phyloP scores from a whole-genome alignment of 176 grass and related monocot genomes.

The Dactylis glomerata region DNA sequence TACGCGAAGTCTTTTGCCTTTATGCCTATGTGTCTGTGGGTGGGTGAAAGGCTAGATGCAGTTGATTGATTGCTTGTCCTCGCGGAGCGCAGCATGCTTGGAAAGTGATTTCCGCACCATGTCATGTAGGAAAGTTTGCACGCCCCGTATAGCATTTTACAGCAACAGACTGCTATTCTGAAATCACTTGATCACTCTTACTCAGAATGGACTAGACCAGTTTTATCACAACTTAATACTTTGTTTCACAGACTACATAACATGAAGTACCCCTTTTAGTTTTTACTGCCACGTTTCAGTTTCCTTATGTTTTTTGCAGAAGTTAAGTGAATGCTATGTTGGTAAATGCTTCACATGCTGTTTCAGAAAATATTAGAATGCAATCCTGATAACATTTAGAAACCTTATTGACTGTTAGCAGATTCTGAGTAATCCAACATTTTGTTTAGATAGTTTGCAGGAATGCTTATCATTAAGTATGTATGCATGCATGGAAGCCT shows the following conservation, averaged over 20 bases:
- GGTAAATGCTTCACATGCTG: neutral
- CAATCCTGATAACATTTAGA: neutral
- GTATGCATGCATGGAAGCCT: conserved; percentile 11
- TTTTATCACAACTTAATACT: neutral
- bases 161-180: neutral
- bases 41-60: conserved; percentile 2
- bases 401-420: neutral
- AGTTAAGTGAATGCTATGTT: neutral
- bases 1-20: neutral
- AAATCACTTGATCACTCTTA: neutral
- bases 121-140: neutral
- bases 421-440: neutral
- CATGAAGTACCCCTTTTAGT: neutral
- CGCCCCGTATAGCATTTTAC: neutral
- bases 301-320: neutral
- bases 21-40: neutral
- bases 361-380: neutral
- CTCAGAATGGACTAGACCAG: neutral
- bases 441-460: conserved; percentile 6
- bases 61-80: conserved; percentile 1
- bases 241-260: neutral
- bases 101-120: neutral
- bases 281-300: neutral
- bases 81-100: neutral
- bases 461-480: conserved; percentile 1